Evolutionary conservation across 225 moss, liverwort and hornwort species (phyloP).

Genomic region (Bryoerythrophyllum caledonicum): DNA sequence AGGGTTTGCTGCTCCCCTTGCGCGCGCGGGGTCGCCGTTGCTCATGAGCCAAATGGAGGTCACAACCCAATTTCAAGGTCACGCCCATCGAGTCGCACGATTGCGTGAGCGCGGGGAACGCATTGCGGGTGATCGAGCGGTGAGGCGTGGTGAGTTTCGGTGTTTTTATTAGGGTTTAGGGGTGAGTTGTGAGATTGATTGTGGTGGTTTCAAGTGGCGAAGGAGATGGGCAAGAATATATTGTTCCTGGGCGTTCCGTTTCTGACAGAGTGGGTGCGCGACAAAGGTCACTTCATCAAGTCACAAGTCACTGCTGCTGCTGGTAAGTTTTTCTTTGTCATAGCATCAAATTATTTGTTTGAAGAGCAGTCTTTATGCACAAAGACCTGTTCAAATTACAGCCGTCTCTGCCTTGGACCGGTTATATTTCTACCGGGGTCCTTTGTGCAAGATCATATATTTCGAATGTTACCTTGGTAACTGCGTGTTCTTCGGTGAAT

Average conservation of each 20-base stretch:
- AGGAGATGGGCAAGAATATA: conserved; percentile 80
- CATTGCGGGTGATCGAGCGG: conserved; percentile 87
- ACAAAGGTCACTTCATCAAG: conserved; percentile 84
- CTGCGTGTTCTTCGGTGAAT: background rate
- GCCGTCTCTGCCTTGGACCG: background rate
- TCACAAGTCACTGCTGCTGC: conserved; percentile 80
- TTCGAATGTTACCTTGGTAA: background rate
- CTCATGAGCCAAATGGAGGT: conserved; percentile 75
- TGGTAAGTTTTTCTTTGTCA: conserved; percentile 34
- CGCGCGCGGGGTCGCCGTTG: too few species aligned
- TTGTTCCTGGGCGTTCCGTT: conserved; percentile 70
- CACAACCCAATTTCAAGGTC: conserved; percentile 79
- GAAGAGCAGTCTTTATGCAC: background rate
- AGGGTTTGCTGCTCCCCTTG: too few species aligned
- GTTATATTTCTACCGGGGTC: background rate
- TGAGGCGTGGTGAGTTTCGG: conserved; percentile 73
- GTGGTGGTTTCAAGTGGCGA: conserved; percentile 64
- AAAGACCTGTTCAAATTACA: background rate
- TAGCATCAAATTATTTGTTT: conserved; percentile 19
- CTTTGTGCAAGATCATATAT: background rate
- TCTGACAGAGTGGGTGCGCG: conserved; percentile 81
- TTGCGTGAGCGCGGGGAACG: conserved; percentile 99
- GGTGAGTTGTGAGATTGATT: background rate
- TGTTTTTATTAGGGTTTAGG: background rate
- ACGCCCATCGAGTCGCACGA: conserved; percentile 86